Percentiles rank a stretch among this genome's conserved stretches.
These are phyloP conservation scores for Rhytidhysteron rufulum DNA, from an alignment of 2,329 filamentous ascomycete genomes.

Conservation along the genomic window DNA sequence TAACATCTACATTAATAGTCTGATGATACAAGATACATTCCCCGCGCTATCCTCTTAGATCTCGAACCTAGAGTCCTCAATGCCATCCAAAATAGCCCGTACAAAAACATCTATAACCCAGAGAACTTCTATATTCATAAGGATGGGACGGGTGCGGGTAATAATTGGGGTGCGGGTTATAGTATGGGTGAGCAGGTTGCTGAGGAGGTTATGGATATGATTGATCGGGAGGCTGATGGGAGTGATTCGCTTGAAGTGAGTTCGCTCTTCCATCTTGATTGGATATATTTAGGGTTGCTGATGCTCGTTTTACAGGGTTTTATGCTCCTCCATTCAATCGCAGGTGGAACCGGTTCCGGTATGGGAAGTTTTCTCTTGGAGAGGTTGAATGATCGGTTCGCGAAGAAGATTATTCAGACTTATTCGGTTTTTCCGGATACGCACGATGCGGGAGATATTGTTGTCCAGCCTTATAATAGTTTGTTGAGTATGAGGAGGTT, in stretches of 20 bases:
- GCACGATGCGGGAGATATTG: constrained; percentile 79
- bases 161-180: constrained; percentile 98
- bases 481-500: constrained; percentile 84
- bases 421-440: constrained; percentile 98
- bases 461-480: constrained; percentile 98
- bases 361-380: constrained; percentile 92
- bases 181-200: constrained; percentile 86
- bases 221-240: constrained; percentile 95
- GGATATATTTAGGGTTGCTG: not conserved
- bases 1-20: constrained; percentile 54
- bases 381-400: constrained; percentile 92
- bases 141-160: constrained; percentile 87
- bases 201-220: constrained; percentile 99
- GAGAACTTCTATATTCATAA: constrained; percentile 98
- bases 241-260: constrained; percentile 88
- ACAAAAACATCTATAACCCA: constrained; percentile 98
- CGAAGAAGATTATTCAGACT: constrained; percentile 98
- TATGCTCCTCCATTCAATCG: constrained; percentile 98
- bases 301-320: constrained; percentile 66
- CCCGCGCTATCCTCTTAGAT: constrained; percentile 90
- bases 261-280: constrained; percentile 5
- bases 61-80: constrained; percentile 92
- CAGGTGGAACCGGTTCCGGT: constrained; percentile 94
- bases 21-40: constrained; percentile 97
- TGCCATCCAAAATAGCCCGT: constrained; percentile 85